phyloP scores from a whole-genome alignment of 1,284 basidiomycete species.

The Porodaedalea pini region DNA sequence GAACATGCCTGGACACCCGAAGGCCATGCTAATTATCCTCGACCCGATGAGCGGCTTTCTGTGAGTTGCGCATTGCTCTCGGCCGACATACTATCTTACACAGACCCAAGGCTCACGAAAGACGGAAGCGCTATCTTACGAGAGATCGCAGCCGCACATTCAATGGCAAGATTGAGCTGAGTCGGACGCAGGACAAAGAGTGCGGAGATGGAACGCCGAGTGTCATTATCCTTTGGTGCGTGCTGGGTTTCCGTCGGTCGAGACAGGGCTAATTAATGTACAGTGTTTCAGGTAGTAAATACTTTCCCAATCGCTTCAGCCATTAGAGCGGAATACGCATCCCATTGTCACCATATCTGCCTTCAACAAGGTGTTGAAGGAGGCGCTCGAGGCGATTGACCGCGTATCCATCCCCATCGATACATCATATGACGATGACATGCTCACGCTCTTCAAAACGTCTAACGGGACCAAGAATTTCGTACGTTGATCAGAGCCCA shows the following conservation, averaged over 20 bases:
- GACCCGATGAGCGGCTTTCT: slow-evolving; percentile 97
- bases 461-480: slow-evolving; percentile 99
- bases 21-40: slow-evolving; percentile 98
- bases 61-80: slow-evolving; percentile 45
- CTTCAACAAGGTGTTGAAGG: slow-evolving; percentile 92
- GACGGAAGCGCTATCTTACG: slow-evolving; percentile 97
- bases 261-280: background rate
- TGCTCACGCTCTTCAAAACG: slow-evolving; percentile 97
- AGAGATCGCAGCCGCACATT: slow-evolving; percentile 97
- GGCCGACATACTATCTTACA: background rate
- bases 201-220: slow-evolving; percentile 97
- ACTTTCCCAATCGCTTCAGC: slow-evolving; percentile 89
- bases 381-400: slow-evolving; percentile 86
- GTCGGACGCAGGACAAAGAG: slow-evolving; percentile 97
- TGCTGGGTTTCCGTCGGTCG: slow-evolving; percentile 13
- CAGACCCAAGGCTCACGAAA: slow-evolving; percentile 77
- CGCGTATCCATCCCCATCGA: slow-evolving; percentile 90
- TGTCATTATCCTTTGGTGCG: slow-evolving; percentile 93
- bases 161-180: slow-evolving; percentile 98
- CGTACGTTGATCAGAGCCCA: slow-evolving; percentile 93
- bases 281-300: slow-evolving; percentile 79
- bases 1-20: slow-evolving; percentile 96
- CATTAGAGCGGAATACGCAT: slow-evolving; percentile 95
- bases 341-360: slow-evolving; percentile 98
- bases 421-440: slow-evolving; percentile 81